A percentile compares a stretch with the other conserved stretches of the same genome.
Conservation (phyloP, 371 early-diverging fungal species). For the Coemansia sp. region DNA sequence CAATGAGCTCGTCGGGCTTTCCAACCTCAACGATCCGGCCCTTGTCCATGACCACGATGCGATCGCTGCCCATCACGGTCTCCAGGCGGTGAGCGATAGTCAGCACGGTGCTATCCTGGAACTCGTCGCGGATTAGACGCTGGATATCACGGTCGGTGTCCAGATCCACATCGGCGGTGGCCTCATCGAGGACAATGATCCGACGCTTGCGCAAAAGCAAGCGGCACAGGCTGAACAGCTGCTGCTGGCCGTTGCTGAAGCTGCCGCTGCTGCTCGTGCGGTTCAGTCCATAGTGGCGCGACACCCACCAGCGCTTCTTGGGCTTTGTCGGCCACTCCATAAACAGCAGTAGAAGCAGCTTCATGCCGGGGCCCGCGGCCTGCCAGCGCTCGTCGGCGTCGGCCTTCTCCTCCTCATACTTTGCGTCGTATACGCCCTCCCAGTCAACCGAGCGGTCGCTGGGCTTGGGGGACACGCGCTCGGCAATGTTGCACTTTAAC, state of each 20-base stretch:
- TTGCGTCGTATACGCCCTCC: background rate
- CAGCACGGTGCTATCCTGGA: conserved; percentile 54
- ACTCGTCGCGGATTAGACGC: conserved; percentile 51
- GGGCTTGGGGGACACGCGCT: background rate
- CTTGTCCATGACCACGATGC: conserved; percentile 58
- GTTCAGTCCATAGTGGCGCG: conserved; percentile 6
- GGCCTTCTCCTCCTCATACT: conserved; percentile 3
- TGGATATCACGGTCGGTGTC: conserved; percentile 57
- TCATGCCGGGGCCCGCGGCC: background rate
- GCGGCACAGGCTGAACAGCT: conserved; percentile 51
- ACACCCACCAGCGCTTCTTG: background rate
- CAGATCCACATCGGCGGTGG: conserved; percentile 64
- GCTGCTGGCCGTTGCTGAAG: conserved; percentile 60
- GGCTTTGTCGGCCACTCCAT: background rate
- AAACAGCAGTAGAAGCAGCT: conserved; percentile 1
- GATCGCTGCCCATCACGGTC: conserved; percentile 69
- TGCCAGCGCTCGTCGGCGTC: conserved; percentile 7
- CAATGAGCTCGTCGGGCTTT: conserved; percentile 16
- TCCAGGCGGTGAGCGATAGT: conserved; percentile 69
- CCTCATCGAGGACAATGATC: conserved; percentile 60
- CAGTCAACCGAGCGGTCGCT: conserved; percentile 56
- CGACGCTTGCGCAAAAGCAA: conserved; percentile 57
- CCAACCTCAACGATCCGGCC: conserved; percentile 33
- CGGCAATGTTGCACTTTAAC: conserved; percentile 14
- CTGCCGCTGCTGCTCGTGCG: conserved; percentile 47